Conservation (phyloP, 768 basidiomycete genomes). For the Rhodotorula paludigena region DNA sequence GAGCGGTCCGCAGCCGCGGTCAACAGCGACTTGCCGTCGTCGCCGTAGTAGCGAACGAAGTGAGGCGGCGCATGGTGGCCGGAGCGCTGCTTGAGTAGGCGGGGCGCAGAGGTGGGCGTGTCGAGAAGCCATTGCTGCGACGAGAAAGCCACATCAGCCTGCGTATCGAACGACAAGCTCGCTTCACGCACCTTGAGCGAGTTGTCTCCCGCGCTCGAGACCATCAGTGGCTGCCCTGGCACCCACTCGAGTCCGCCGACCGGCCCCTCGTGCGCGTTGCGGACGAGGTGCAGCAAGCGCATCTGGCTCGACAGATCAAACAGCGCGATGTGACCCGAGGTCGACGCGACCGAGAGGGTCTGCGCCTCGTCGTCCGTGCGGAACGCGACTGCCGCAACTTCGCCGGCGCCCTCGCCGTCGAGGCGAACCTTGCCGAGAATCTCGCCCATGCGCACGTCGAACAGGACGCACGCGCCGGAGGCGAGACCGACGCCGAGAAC, state of each 20-base stretch:
- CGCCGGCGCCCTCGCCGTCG: conserved; percentile 70
- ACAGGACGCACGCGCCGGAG: conserved; percentile 78
- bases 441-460: conserved; percentile 87
- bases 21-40: conserved; percentile 91
- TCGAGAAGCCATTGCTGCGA: conserved; percentile 95
- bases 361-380: conserved; percentile 72
- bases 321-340: conserved; percentile 78
- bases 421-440: conserved; percentile 80
- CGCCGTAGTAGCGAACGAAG: conserved; percentile 87
- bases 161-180: neutral
- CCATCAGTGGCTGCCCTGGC: conserved; percentile 80
- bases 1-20: conserved; percentile 79
- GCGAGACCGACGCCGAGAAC: conserved; percentile 88
- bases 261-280: conserved; percentile 81
- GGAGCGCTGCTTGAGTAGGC: conserved; percentile 82
- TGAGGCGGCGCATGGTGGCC: conserved; percentile 89
- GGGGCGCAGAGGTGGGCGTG: conserved; percentile 75
- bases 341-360: conserved; percentile 78
- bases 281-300: conserved; percentile 72
- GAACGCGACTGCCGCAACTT: conserved; percentile 62
- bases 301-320: conserved; percentile 88
- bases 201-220: conserved; percentile 89
- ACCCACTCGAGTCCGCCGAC: conserved; percentile 84
- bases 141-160: neutral
- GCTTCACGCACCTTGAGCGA: conserved; percentile 69